Conservation (phyloP, 495 filamentous ascomycete genomes). For the Penicillium taxi region DNA sequence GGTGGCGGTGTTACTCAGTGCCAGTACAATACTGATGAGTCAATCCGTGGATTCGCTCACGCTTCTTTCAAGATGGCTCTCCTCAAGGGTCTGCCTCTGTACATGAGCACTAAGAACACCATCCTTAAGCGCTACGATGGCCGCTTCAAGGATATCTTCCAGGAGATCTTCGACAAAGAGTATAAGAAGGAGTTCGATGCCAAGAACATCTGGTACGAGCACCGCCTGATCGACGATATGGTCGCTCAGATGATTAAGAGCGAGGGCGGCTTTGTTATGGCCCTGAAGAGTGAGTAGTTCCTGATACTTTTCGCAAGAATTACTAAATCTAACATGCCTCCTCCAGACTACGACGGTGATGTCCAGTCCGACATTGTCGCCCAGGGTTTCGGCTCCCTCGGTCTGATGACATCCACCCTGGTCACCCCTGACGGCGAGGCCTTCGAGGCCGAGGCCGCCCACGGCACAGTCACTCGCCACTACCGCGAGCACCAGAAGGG, state of each 20-base stretch:
- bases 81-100: slow-evolving; percentile 76
- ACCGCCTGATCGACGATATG: slow-evolving; percentile 98
- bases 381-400: slow-evolving; percentile 95
- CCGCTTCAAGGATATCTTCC: slow-evolving; percentile 98
- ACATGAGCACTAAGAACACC: slow-evolving; percentile 99
- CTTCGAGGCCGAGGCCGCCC: slow-evolving; percentile 94
- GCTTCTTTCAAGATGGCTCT: slow-evolving; percentile 92
- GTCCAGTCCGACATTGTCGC: slow-evolving; percentile 98
- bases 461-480: slow-evolving; percentile 97
- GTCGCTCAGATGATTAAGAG: slow-evolving; percentile 99
- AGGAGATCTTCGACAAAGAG: slow-evolving; percentile 82
- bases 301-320: background rate
- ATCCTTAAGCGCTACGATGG: slow-evolving; percentile 99
- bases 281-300: slow-evolving; percentile 80
- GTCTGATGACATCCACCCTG: slow-evolving; percentile 96
- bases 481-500: slow-evolving; percentile 98
- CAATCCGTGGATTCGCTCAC: slow-evolving; percentile 89
- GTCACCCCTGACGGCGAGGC: slow-evolving; percentile 92
- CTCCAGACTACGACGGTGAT: slow-evolving; percentile 90
- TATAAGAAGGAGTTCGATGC: slow-evolving; percentile 86
- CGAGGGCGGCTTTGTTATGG: slow-evolving; percentile 90
- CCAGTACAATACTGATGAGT: slow-evolving; percentile 97
- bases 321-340: slow-evolving; percentile 4
- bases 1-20: slow-evolving; percentile 84
- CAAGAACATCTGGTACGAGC: slow-evolving; percentile 96